A percentile compares a stretch with the other conserved stretches of the same genome.
Conservation (phyloP, 2,329 filamentous ascomycete species). For the Pseudocercospora vitis region DNA sequence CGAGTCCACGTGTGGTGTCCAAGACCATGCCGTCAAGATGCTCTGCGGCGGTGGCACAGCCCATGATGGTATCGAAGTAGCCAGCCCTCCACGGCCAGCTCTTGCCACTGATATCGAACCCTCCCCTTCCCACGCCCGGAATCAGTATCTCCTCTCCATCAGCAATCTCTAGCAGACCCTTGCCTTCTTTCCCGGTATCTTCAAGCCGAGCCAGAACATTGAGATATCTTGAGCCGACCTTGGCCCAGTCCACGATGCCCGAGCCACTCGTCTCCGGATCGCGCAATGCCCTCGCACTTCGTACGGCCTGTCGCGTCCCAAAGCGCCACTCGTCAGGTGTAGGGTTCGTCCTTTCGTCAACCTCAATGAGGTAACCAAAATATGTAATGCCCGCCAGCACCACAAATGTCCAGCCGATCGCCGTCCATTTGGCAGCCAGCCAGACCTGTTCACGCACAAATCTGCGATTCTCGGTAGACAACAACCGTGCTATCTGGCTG, state of each 20-base stretch:
- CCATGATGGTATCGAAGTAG: conserved; percentile 81
- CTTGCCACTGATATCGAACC: conserved; percentile 71
- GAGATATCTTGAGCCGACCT: conserved; percentile 61
- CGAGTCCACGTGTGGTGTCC: conserved; percentile 64
- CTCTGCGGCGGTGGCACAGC: conserved; percentile 73
- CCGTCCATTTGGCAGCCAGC: conserved; percentile 66
- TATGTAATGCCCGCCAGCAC: conserved; percentile 61
- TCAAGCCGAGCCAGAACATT: conserved; percentile 67
- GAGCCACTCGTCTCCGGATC: conserved; percentile 54
- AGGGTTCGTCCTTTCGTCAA: conserved; percentile 71
- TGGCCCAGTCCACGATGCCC: conserved; percentile 67
- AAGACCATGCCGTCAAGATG: conserved; percentile 76
- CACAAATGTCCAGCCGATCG: conserved; percentile 65
- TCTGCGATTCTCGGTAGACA: conserved; percentile 74
- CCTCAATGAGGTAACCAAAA: conserved; percentile 70
- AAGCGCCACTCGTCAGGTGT: conserved; percentile 81
- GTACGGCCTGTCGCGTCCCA: conserved; percentile 65
- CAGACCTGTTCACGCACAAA: conserved; percentile 71
- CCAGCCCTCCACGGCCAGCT: conserved; percentile 81
- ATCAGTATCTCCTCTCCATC: conserved; percentile 37
- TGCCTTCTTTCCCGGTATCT: conserved; percentile 66
- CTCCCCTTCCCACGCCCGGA: conserved; percentile 56
- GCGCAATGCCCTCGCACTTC: conserved; percentile 52
- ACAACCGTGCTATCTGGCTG: conserved; percentile 62
- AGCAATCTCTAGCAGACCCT: conserved; percentile 60